A percentile compares a stretch with the other conserved stretches of the same genome.
These are phyloP conservation scores for Sporisorium sorghi DNA, from an alignment of 1,284 basidiomycete species.

Conservation along the genomic window DNA sequence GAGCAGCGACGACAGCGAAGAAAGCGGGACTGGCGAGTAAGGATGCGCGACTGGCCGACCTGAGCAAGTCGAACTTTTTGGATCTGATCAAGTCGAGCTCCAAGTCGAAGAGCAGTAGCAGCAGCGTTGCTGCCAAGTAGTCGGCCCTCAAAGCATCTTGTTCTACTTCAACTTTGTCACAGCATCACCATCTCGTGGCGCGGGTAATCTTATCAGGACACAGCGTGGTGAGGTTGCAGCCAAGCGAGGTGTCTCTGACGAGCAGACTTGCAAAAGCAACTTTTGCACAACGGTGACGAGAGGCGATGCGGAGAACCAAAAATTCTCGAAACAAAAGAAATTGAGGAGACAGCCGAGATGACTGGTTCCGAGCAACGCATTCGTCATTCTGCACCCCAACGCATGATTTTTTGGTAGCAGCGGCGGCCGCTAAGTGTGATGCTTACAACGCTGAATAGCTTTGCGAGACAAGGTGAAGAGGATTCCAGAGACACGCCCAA, in stretches of 20 bases:
- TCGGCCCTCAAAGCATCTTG: too few relatives aligned
- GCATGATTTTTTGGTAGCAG: background rate
- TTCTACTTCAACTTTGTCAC: too few relatives aligned
- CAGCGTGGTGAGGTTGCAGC: too few relatives aligned
- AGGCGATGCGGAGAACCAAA: too few relatives aligned
- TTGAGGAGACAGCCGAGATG: conserved; percentile 2
- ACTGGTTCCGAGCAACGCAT: conserved; percentile 23
- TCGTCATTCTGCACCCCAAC: conserved; percentile 32
- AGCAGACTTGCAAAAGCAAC: too few relatives aligned
- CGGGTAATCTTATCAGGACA: too few relatives aligned
- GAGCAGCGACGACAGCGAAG: conserved; percentile 15
- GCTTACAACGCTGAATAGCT: background rate
- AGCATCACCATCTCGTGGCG: too few relatives aligned
- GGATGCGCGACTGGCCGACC: conserved; percentile 56
- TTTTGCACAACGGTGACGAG: too few relatives aligned
- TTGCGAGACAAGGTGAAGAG: background rate
- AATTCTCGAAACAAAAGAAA: too few relatives aligned
- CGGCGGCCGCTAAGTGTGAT: background rate
- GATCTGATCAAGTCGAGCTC: conserved; percentile 61
- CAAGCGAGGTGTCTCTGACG: too few relatives aligned
- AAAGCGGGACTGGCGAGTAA: conserved; percentile 57
- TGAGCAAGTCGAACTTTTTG: conserved; percentile 67
- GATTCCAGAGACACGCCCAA: background rate
- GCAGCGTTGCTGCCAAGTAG: conserved; percentile 44
- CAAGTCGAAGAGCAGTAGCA: conserved; percentile 17